These are phyloP conservation scores for Colletotrichum cereale DNA, from an alignment of 2,329 filamentous ascomycete species.

Conservation along the genomic window DNA sequence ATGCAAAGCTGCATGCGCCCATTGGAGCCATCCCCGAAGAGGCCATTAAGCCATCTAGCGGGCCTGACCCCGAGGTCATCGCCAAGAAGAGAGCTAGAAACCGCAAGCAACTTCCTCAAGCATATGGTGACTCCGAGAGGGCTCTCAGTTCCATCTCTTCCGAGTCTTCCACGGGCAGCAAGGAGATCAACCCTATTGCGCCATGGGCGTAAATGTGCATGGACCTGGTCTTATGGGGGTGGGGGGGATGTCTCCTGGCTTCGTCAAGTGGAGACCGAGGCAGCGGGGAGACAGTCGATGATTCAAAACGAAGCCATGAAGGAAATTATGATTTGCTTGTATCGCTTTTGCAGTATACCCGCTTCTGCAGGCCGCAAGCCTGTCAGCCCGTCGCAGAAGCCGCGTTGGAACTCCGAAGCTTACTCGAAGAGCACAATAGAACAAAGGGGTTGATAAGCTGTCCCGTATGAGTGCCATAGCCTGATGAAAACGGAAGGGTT, in stretches of 20 bases:
- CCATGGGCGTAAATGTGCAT: constrained; percentile 47
- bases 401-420: constrained; percentile 12
- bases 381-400: constrained; percentile 11
- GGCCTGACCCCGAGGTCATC: constrained; percentile 61
- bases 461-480: background rate
- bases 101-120: constrained; percentile 47
- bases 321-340: constrained; percentile 17
- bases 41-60: constrained; percentile 60
- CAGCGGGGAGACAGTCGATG: background rate
- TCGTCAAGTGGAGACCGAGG: background rate
- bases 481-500: constrained; percentile 10
- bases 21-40: constrained; percentile 58
- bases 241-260: background rate
- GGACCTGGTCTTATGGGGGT: too few relatives aligned
- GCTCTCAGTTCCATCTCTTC: constrained; percentile 51
- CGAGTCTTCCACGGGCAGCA: constrained; percentile 51
- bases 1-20: constrained; percentile 60
- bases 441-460: background rate
- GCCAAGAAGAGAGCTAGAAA: constrained; percentile 51
- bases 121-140: constrained; percentile 45
- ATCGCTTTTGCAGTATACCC: constrained; percentile 33
- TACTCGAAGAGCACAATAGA: background rate
- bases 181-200: constrained; percentile 48
- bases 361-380: constrained; percentile 1
- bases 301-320: background rate